Evolutionary conservation across 257 asterid species (phyloP), one percentile per base, ranked within the genome.

Genomic region (Solanum arcanum): DNA sequence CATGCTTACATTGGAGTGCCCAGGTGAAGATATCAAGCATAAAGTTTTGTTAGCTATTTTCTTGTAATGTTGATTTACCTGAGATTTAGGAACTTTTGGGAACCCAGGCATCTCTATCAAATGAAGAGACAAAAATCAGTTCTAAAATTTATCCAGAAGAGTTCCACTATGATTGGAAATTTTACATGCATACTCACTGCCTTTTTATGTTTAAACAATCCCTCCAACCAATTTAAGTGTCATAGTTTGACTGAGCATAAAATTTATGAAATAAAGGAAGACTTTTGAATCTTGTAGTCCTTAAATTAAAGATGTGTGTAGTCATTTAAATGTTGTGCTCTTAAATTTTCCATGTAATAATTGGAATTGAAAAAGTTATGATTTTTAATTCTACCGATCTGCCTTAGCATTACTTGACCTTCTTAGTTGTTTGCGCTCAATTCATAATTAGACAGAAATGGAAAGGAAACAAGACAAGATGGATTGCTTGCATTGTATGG

Each of bases 401-500:
- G 66, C 47, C 42, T 73, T 27, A 80, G 23, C 68, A 16, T 18
- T 80, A 80, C 49, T 47, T 47, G 84, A 18, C 11, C 41, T 68
- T 80, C 44, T 80, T 47, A 27, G 64, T 47, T 80, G n/a, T 29
- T 27, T 47, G 68, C 6, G 14, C 11, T 47, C 42, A 47, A 47
- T 83, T 66, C 83, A 77, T 89, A 91, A 83, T 89, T 88, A 88
- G 98, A 88, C 83, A 87, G 92, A 87, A 89, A 86, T 62, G 89
- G 78, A 86, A 91, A 90, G 59, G 90, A 88, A 89, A 86, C 92
- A 31, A 76, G 88, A 27, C 95, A 93, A 87, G 95, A 90, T 15
- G 77, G 91, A 69, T 89, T 95, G 70, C 87, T 94, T 85, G 87
- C 90, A 20, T 86, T 94, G 86, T 97, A 93, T 35, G 99, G 94